Base-by-base conservation (phyloP, 768 basidiomycete species). In the Ramaria sp. region DNA sequence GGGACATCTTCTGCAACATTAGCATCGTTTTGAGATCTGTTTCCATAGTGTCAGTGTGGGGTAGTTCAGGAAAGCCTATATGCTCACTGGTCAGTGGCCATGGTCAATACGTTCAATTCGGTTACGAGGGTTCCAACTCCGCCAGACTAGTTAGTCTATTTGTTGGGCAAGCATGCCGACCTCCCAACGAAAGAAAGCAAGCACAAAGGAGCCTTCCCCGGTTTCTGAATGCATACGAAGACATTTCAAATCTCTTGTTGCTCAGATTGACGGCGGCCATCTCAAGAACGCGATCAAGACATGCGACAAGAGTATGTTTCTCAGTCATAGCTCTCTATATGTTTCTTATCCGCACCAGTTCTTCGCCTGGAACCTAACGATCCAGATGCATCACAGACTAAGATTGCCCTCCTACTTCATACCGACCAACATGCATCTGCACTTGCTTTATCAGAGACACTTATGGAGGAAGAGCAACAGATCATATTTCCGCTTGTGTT, bases 191-290 rank as follows among this genome's bases (percentile, higher is more conserved):
- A 67, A 62, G 61, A 67, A 63, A 60, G 51, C 60, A 19, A 50
- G 22, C 51, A 4, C 62, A 30, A 73, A 70, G 57, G 63, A 67
- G 49, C 65, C 69, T 1, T 59, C 70, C 4, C 59, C 73, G 4
- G 60, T 65, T 33, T 62, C 64, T 34, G 73, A 73, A 51, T 63
- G 69, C 42, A 61, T 78, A 51, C 83, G 79, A 64, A 78, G 82
- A 17, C 72, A 88, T 52, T 92, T 88, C 70, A 82, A 79, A 50
- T 87, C 88, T 39, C 72, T 96, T 3, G 85, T 82, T 66, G 86
- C 88, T 10, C 93, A 95, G 67, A 84, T 94, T 63, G 90, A 94
- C 60, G 90, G 86, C n/a, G 88, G 86, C 1, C 83, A 93, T 71
- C 84, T 91, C 66, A 70, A 72, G 45, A 91, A 91, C 64, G 91